Percentiles rank a stretch among this genome's conserved stretches.
Conservation (phyloP, 73 alveolate genomes). For the Tetrahymena borealis region DNA sequence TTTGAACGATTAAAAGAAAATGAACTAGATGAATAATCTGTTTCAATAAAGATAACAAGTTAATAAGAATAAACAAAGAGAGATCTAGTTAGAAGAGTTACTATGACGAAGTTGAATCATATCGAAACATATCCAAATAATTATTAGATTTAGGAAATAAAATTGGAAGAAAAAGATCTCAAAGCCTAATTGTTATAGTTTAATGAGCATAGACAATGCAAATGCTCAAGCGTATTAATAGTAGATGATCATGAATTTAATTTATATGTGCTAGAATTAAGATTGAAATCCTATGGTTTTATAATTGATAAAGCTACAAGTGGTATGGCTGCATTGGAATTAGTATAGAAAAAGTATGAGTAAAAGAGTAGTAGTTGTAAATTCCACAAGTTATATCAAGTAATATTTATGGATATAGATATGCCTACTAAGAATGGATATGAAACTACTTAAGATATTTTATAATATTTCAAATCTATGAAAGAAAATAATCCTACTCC, state of each 20-base stretch:
- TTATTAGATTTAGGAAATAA: neutral
- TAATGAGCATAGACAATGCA: neutral
- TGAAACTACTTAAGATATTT: neutral
- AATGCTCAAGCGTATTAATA: neutral
- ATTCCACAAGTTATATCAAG: neutral
- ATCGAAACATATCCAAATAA: neutral
- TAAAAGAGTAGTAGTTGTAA: neutral
- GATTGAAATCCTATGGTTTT: neutral
- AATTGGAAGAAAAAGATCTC: neutral
- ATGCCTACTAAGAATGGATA: neutral
- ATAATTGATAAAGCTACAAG: neutral
- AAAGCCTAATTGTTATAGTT: neutral
- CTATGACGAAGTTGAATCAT: neutral
- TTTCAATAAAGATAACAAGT: too few species aligned
- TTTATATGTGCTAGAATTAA: neutral
- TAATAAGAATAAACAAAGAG: neutral
- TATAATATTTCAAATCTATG: neutral
- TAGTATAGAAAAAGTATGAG: neutral
- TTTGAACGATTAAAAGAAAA: too few species aligned
- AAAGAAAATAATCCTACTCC: neutral
- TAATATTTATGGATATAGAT: neutral
- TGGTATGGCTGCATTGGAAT: neutral
- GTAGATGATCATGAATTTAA: neutral
- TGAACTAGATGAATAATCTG: too few species aligned
- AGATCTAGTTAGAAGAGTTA: neutral